phyloP scores from a whole-genome alignment of 371 early-diverging fungal genomes.

The Mucor circinelloides region DNA sequence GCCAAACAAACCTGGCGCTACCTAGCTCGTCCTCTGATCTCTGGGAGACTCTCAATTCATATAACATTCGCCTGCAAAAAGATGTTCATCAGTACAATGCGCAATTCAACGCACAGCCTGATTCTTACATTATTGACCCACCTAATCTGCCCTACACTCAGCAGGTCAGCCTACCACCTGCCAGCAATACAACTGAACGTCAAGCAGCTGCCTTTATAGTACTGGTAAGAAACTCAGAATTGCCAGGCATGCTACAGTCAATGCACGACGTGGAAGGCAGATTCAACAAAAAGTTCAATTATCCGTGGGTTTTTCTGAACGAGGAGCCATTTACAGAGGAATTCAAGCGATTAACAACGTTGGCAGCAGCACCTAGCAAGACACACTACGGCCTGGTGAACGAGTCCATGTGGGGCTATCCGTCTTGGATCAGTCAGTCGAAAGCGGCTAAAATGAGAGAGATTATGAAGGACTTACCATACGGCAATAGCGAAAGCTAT shows the following conservation, averaged over 20 bases:
- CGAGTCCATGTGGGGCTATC: conserved; percentile 82
- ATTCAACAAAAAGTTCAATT: conserved; percentile 77
- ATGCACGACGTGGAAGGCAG: conserved; percentile 66
- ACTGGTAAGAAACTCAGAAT: conserved; percentile 73
- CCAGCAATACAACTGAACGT: conserved; percentile 38
- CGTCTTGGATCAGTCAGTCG: conserved; percentile 75
- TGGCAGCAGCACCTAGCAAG: conserved; percentile 48
- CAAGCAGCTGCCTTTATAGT: conserved; percentile 66
- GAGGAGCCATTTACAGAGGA: conserved; percentile 73
- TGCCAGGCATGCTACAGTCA: conserved; percentile 64
- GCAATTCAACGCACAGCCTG: conserved; percentile 20
- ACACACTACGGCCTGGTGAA: conserved; percentile 51
- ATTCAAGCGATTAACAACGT: conserved; percentile 47
- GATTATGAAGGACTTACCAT: conserved; percentile 70
- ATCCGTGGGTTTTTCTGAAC: conserved; percentile 83
- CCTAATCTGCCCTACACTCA: conserved; percentile 27
- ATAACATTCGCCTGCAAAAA: neutral
- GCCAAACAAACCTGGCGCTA: neutral
- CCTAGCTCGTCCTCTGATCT: neutral
- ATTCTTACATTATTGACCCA: conserved; percentile 32
- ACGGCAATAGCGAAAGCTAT: conserved; percentile 86
- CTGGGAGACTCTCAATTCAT: neutral
- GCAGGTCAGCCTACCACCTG: conserved; percentile 26
- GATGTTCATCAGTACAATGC: neutral
- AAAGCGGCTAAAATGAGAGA: conserved; percentile 58